phyloP scores from a whole-genome alignment of 495 filamentous ascomycete genomes.

The Parmelia sp. region DNA sequence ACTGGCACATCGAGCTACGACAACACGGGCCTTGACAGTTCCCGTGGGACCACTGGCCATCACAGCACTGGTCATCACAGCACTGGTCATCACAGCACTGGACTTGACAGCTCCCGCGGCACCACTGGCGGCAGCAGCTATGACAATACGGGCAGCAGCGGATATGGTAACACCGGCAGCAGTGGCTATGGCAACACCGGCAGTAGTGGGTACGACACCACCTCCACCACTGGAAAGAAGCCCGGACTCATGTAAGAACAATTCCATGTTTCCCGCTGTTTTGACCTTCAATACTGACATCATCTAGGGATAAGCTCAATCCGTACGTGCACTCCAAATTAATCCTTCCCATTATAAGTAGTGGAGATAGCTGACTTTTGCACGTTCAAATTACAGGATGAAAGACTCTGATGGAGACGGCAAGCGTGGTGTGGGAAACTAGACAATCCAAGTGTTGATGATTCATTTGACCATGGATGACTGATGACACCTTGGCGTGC shows the following conservation, averaged over 20 bases:
- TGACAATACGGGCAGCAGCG: conserved; percentile 11
- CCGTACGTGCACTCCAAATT: conserved; percentile 20
- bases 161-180: neutral
- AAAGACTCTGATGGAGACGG: conserved; percentile 39
- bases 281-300: neutral
- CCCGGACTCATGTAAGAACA: conserved; percentile 32
- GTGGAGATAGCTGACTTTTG: neutral
- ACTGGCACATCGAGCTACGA: neutral
- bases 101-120: conserved; percentile 15
- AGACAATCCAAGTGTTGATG: conserved; percentile 7
- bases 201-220: neutral
- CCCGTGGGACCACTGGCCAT: conserved; percentile 15
- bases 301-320: conserved; percentile 36
- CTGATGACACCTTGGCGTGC: neutral
- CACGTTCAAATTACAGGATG: neutral
- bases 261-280: neutral
- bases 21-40: neutral
- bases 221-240: conserved; percentile 26
- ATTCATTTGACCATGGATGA: neutral
- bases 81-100: conserved; percentile 21
- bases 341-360: neutral
- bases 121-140: conserved; percentile 20
- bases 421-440: conserved; percentile 41
- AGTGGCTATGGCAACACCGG: conserved; percentile 16
- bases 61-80: neutral